Evolutionary conservation across 495 filamentous ascomycete species (phyloP), one percentile per base, ranked within the genome.

Genomic region (Aspergillus wentii): DNA sequence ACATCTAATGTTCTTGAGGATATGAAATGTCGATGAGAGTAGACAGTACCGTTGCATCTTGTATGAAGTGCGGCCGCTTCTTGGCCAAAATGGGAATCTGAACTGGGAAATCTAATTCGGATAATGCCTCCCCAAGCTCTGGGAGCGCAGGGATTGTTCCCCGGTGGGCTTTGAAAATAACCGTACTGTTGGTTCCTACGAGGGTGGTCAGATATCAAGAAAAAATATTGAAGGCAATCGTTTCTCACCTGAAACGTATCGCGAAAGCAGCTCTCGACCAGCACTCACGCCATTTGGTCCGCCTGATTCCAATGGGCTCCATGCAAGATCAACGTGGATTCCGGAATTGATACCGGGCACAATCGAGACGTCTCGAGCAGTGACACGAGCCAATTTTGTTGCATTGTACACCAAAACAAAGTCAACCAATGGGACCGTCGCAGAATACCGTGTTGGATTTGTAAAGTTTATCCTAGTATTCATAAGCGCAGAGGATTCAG

Each of bases 391-490:
- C 10, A 98, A 62, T 8, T 82, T 52, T 0, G 84, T 82, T 17
- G 65, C 76, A 48, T 95, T 92, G 55, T 72, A 80, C 18, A 85
- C 53, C 21, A 97, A 52, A 40, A 87, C 71, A 23, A 94, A 66
- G 52, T 87, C 86, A 31, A 85, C 49, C 43, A 80, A 91, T 7
- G 92, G 91, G 26, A 98, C 64, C 14, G 69, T 67, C 0, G 85
- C 88, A 17, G 85, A 80, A 58, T 95, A 95, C 1, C 79, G 66
- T 1, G 88, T 94, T 3, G 92, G 92, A 52, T 98, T 98, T 2
- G 85, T 91, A 42, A 95, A 67, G 54, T 90, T 92, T 40, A 94
- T 64, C 15, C 52, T 63, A 8, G 86, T 82, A 41, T 75, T 66
- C 8, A 96, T 57, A 10, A 74, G 76, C 15, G 95, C 58, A 4